Base-by-base conservation (phyloP, 2,329 filamentous ascomycete genomes). In the Aspergillus sp. region DNA sequence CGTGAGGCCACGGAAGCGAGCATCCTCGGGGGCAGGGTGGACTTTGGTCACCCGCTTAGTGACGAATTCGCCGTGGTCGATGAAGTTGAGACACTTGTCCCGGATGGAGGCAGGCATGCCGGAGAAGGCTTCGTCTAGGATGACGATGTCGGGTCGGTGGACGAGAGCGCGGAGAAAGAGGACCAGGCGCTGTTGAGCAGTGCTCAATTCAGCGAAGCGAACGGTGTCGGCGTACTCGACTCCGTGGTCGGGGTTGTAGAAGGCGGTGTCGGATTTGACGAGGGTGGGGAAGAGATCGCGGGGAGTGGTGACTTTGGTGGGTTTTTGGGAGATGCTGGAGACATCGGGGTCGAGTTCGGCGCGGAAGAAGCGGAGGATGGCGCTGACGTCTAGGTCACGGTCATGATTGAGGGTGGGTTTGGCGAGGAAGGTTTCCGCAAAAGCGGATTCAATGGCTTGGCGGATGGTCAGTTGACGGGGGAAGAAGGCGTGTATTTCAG, bases 401-500 rank as follows among this genome's bases (percentile, higher is more conserved):
- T 83, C 77, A 0, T 78, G 72, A 39, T 86, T 82, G 1, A 98
- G 78, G 47, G 80, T 83, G 0, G 95, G 89, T 62, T 83, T 86
- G 1, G 87, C 83, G 15, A 90, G 82, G 66, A 96, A 96, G 0
- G 95, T 96, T 60, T 96, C 91, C 1, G 92, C 89, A 89, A 92
- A 98, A 0, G 94, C 92, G 53, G 89, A 94, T 72, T 95, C 91
- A 0, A 99, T 74, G 0, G 91, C 85, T 53, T 89, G 83, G 2
- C 91, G 85, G 8, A 96, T 78, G 0, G 88, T 89, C 50, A 96
- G 80, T 38, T 84, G 82, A 52, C 89, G 88, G 0, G 95, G 94
- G 78, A 98, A 97, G 75, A 96, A 92, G 55, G 91, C 88, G 70
- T 98, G 93, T 4, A 98, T 90, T 73, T 98, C 95, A 0, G 95